These are phyloP conservation scores for Protomyces inundatus DNA, from an alignment of 1,139 yeast genomes.

Conservation along the genomic window DNA sequence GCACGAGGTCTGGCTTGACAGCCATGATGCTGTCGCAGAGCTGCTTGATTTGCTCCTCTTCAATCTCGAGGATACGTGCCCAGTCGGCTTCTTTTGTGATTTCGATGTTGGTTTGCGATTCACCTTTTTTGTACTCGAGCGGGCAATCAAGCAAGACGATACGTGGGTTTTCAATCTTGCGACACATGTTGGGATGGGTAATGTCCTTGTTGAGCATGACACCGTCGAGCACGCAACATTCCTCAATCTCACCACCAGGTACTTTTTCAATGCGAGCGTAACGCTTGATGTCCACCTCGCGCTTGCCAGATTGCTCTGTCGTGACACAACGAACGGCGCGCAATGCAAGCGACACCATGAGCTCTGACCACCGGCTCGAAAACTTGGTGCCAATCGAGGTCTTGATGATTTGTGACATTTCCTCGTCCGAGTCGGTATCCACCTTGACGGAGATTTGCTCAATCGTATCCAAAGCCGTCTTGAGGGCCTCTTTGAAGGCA, in stretches of 20 bases:
- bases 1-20: slow-evolving; percentile 86
- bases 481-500: slow-evolving; percentile 85
- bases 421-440: slow-evolving; percentile 74
- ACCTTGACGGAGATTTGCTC: slow-evolving; percentile 80
- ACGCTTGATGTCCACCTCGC: slow-evolving; percentile 89
- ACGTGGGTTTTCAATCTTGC: slow-evolving; percentile 81
- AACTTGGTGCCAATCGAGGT: slow-evolving; percentile 97
- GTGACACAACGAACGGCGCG: slow-evolving; percentile 82
- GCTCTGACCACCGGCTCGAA: slow-evolving; percentile 82
- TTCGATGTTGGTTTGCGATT: slow-evolving; percentile 96
- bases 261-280: slow-evolving; percentile 91
- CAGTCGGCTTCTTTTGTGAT: slow-evolving; percentile 95
- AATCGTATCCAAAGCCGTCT: slow-evolving; percentile 84
- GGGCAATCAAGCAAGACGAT: slow-evolving; percentile 91
- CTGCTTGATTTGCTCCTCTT: slow-evolving; percentile 90
- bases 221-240: slow-evolving; percentile 82
- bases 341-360: slow-evolving; percentile 85
- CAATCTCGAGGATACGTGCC: slow-evolving; percentile 91
- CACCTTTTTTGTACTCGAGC: slow-evolving; percentile 96
- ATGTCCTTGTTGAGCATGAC: slow-evolving; percentile 92
- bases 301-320: slow-evolving; percentile 56
- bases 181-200: slow-evolving; percentile 95
- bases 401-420: slow-evolving; percentile 78
- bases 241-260: slow-evolving; percentile 95
- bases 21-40: slow-evolving; percentile 81